A percentile compares a stretch with the other conserved stretches of the same genome.
phyloP scores from a whole-genome alignment of 768 basidiomycete species.

The Termitomyces sp. region DNA sequence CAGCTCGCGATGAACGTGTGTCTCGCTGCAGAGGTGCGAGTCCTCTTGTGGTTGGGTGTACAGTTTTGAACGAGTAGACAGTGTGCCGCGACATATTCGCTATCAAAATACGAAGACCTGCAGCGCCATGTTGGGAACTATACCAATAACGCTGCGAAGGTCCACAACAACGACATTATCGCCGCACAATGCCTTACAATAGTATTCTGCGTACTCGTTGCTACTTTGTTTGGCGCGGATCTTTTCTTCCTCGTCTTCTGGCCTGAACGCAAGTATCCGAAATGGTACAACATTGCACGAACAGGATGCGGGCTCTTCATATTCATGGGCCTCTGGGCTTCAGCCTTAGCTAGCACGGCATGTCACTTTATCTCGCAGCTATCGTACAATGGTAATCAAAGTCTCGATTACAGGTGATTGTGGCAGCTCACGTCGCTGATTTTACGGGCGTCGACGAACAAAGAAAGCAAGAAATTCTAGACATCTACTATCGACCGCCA shows the following conservation, averaged over 20 bases:
- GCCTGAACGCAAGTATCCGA: not conserved
- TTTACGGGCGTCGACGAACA: not conserved
- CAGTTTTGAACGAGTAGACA: not conserved
- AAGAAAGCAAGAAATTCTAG: not conserved
- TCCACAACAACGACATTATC: not conserved
- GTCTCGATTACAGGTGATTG: not conserved
- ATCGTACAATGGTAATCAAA: not conserved
- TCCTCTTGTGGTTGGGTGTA: not conserved
- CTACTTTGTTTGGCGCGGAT: not conserved
- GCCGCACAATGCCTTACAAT: not conserved
- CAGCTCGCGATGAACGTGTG: not conserved
- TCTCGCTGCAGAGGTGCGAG: not conserved
- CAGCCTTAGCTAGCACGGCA: not conserved
- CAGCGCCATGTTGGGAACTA: not conserved
- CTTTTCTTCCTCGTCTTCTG: not conserved
- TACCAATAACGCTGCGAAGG: not conserved
- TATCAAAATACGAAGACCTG: not conserved
- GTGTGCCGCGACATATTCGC: not conserved
- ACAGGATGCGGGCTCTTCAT: not conserved
- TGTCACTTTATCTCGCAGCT: not conserved
- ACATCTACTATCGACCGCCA: not conserved
- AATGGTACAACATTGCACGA: not conserved
- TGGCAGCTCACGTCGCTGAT: not conserved
- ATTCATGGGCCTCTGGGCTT: not conserved
- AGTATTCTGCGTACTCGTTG: not conserved